Conservation (phyloP, 768 basidiomycete species). For the Steccherinum ochraceum region DNA sequence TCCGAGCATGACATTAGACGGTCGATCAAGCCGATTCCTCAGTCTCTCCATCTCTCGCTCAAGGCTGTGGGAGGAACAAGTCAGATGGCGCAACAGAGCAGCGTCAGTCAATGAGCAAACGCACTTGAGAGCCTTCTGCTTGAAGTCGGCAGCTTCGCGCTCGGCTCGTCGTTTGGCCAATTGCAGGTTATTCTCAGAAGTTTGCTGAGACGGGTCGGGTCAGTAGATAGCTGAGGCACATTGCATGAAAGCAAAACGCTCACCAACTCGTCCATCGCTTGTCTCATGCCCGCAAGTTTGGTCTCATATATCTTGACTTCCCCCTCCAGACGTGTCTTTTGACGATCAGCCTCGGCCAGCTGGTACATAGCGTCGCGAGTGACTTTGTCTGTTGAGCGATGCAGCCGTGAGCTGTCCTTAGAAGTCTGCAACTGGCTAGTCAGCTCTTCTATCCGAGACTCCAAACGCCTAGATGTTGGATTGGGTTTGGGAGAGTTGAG, state of each 20-base stretch:
- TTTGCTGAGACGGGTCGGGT: conserved; percentile 44
- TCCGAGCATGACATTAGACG: conserved; percentile 32
- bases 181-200: conserved; percentile 58
- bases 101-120: conserved; percentile 15
- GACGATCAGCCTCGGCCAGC: conserved; percentile 55
- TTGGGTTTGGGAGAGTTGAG: conserved; percentile 59
- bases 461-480: conserved; percentile 48
- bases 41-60: conserved; percentile 67
- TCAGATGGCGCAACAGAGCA: not conserved
- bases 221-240: not conserved
- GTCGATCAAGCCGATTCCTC: conserved; percentile 56
- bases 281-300: conserved; percentile 51
- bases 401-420: conserved; percentile 34
- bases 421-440: conserved; percentile 50
- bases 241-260: conserved; percentile 16
- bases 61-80: conserved; percentile 31
- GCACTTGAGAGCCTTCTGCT: conserved; percentile 63
- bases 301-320: conserved; percentile 54
- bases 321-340: conserved; percentile 56
- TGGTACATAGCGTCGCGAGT: conserved; percentile 49
- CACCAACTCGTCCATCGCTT: conserved; percentile 58
- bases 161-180: conserved; percentile 71
- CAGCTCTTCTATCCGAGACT: conserved; percentile 70
- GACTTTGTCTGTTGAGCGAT: conserved; percentile 40
- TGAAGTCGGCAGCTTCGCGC: conserved; percentile 68